Evolutionary conservation across 345 rosid genomes (phyloP).

Genomic region (Mangifera indica): DNA sequence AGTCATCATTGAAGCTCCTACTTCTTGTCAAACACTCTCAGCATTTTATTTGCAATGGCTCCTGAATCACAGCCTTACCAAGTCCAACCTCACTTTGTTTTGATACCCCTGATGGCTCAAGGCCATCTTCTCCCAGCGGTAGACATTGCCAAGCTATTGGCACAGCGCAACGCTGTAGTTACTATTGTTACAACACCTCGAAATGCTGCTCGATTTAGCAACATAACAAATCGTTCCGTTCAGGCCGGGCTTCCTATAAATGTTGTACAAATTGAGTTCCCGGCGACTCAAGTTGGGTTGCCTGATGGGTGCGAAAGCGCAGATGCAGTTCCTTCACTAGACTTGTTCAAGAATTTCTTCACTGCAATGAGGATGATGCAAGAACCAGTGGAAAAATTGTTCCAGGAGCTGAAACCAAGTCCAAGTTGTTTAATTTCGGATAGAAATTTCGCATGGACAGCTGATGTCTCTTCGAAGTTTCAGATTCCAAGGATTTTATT

Average conservation of each 20-base stretch:
- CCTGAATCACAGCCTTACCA: background rate
- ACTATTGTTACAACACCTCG: slow-evolving; percentile 32
- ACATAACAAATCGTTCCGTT: background rate
- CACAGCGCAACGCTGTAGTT: slow-evolving; percentile 31
- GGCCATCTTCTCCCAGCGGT: slow-evolving; percentile 52
- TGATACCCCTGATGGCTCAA: slow-evolving; percentile 44
- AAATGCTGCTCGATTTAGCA: background rate
- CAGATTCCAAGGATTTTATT: slow-evolving; percentile 35
- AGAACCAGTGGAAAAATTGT: slow-evolving; percentile 18
- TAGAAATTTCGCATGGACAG: slow-evolving; percentile 30
- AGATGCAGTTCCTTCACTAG: background rate
- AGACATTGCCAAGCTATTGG: slow-evolving; percentile 40
- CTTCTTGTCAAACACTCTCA: too few relatives aligned
- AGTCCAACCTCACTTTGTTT: slow-evolving; percentile 43
- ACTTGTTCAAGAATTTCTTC: background rate
- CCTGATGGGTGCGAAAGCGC: background rate
- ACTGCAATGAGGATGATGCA: background rate
- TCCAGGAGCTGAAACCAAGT: slow-evolving; percentile 12
- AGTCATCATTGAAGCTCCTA: background rate
- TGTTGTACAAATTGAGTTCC: background rate
- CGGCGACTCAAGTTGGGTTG: background rate
- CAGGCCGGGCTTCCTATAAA: background rate
- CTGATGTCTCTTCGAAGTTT: slow-evolving; percentile 23
- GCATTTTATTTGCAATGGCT: too few relatives aligned
- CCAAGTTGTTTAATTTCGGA: slow-evolving; percentile 45